These are phyloP conservation scores for Trametes cinnabarina DNA, from an alignment of 768 basidiomycete genomes.

Conservation along the genomic window DNA sequence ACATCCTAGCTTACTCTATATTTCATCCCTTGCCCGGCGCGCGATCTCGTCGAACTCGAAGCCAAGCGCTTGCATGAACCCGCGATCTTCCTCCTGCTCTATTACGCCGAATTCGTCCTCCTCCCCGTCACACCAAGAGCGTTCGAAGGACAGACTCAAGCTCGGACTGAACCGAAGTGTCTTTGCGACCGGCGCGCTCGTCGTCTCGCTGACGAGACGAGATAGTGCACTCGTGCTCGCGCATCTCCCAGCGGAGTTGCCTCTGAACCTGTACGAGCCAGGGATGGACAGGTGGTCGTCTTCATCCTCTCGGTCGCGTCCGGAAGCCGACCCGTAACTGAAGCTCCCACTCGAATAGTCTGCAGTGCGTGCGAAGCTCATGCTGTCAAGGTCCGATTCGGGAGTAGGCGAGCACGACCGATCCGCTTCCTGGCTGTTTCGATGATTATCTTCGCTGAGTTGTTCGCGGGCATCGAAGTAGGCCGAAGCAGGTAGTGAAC, in stretches of 20 bases:
- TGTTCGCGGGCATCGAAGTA: conserved; percentile 14
- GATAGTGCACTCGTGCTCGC: conserved; percentile 3
- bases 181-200: conserved; percentile 10
- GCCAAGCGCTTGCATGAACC: conserved; percentile 25
- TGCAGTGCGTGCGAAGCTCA: conserved; percentile 28
- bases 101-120: not conserved
- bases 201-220: conserved; percentile 3
- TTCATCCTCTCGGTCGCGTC: conserved; percentile 1
- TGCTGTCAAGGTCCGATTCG: conserved; percentile 26
- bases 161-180: conserved; percentile 17
- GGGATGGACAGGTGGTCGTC: not conserved
- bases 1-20: not conserved
- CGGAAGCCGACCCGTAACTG: conserved; percentile 10
- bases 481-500: conserved; percentile 1
- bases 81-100: conserved; percentile 24
- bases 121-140: conserved; percentile 6
- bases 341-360: conserved; percentile 11
- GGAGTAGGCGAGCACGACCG: conserved; percentile 1
- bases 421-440: not conserved
- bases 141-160: conserved; percentile 9
- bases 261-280: conserved; percentile 2
- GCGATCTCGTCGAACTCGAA: conserved; percentile 25
- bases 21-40: conserved; percentile 5
- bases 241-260: not conserved
- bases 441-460: conserved; percentile 1